Percentiles rank a stretch among this genome's conserved stretches.
These are phyloP conservation scores for Lodderomyces parapsilosis DNA, from an alignment of 1,139 yeast genomes.

Conservation along the genomic window DNA sequence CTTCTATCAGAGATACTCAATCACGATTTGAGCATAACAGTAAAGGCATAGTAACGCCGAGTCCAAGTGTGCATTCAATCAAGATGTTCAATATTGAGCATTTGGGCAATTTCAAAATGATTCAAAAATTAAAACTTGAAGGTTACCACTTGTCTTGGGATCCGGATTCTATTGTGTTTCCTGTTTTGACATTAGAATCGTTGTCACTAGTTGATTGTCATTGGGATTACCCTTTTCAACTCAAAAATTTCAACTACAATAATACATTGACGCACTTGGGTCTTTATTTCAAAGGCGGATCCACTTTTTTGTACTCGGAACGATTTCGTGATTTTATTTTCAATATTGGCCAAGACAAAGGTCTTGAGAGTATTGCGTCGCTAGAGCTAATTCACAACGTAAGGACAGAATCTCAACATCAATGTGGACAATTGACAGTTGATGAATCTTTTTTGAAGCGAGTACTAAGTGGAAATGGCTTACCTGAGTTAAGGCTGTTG, in stretches of 20 bases:
- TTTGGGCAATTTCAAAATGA: constrained; percentile 22
- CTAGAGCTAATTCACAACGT: not conserved
- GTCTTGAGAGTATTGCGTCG: constrained; percentile 1
- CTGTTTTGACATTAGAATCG: constrained; percentile 11
- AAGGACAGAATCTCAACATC: not conserved
- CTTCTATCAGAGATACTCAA: constrained; percentile 18
- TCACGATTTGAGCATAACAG: constrained; percentile 20
- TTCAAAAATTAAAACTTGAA: constrained; percentile 23
- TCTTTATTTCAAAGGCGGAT: not conserved
- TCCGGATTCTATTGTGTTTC: constrained; percentile 6
- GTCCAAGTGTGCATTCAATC: constrained; percentile 3
- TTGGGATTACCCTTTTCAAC: constrained; percentile 46
- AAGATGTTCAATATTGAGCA: constrained; percentile 34
- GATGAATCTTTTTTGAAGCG: not conserved
- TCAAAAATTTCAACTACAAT: constrained; percentile 32
- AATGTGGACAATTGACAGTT: not conserved
- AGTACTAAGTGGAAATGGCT: not conserved
- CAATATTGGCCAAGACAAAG: not conserved
- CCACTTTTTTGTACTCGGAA: not conserved
- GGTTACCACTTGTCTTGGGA: constrained; percentile 38
- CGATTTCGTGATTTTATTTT: constrained; percentile 1
- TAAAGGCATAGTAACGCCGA: constrained; percentile 8
- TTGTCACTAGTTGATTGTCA: constrained; percentile 34
- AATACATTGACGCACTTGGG: not conserved
- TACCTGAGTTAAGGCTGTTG: not conserved